Evolutionary conservation across 768 basidiomycete species (phyloP).

Genomic region (Suillus alpinus): DNA sequence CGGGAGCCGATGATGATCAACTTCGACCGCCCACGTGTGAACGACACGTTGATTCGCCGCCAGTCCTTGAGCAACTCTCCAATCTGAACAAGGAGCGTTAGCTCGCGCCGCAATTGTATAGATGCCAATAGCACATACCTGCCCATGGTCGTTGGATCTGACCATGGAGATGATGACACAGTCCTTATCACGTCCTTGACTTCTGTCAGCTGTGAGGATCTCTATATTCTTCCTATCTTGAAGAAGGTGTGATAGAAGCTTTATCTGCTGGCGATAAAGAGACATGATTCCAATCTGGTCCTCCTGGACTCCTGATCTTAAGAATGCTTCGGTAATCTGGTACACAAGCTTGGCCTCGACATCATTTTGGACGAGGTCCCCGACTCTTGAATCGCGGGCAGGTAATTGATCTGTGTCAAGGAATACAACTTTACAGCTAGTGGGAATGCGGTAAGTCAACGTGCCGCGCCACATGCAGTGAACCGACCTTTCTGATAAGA

Average conservation of each 20-base stretch:
- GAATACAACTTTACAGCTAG: constrained; percentile 83
- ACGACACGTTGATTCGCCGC: constrained; percentile 94
- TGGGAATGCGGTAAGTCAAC: not conserved
- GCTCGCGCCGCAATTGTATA: no score
- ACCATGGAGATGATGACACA: constrained; percentile 93
- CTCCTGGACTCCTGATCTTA: constrained; percentile 60
- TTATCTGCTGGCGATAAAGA: constrained; percentile 93
- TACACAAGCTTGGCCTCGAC: constrained; percentile 68
- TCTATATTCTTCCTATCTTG: constrained; percentile 60
- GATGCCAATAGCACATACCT: constrained; percentile 45
- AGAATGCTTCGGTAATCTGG: constrained; percentile 67
- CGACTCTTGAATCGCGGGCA: constrained; percentile 75
- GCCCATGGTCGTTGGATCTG: constrained; percentile 74
- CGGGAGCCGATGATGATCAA: constrained; percentile 88
- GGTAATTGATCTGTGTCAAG: constrained; percentile 89
- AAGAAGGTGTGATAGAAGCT: constrained; percentile 72
- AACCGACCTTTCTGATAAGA: constrained; percentile 64
- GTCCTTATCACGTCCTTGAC: constrained; percentile 95
- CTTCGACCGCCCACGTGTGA: constrained; percentile 90
- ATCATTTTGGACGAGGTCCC: constrained; percentile 89
- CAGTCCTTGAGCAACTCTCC: constrained; percentile 95
- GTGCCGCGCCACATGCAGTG: not conserved
- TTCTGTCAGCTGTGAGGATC: constrained; percentile 88
- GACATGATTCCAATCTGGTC: constrained; percentile 86
- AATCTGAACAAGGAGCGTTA: constrained; percentile 44